These are phyloP conservation scores for Aspergillus chevalieri DNA, from an alignment of 2,329 filamentous ascomycete species.

Conservation along the genomic window DNA sequence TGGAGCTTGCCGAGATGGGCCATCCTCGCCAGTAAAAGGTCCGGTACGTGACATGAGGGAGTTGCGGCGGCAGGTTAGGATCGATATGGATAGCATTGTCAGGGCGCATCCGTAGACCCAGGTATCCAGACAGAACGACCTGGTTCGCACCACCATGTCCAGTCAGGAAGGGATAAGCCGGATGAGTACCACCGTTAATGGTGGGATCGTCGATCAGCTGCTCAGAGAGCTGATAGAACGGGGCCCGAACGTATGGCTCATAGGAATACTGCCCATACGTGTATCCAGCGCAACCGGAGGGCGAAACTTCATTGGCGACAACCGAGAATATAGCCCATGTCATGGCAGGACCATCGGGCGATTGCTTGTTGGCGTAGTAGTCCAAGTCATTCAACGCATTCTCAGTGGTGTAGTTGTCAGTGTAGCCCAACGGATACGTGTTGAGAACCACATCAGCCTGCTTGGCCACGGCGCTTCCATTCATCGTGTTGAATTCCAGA, in stretches of 20 bases:
- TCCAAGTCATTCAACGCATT: slow-evolving; percentile 54
- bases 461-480: slow-evolving; percentile 60
- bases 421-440: slow-evolving; percentile 59
- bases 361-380: slow-evolving; percentile 66
- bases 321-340: slow-evolving; percentile 66
- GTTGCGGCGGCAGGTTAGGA: slow-evolving; percentile 60
- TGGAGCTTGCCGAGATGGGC: slow-evolving; percentile 56
- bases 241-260: slow-evolving; percentile 58
- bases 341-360: slow-evolving; percentile 64
- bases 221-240: slow-evolving; percentile 67
- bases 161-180: slow-evolving; percentile 65
- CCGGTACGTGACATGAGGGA: slow-evolving; percentile 54
- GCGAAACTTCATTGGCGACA: slow-evolving; percentile 59
- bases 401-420: slow-evolving; percentile 46
- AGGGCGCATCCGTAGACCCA: slow-evolving; percentile 57
- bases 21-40: slow-evolving; percentile 63
- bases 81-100: slow-evolving; percentile 56
- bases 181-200: slow-evolving; percentile 60
- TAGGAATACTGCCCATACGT: slow-evolving; percentile 61
- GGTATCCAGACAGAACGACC: slow-evolving; percentile 61
- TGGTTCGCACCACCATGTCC: slow-evolving; percentile 65
- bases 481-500: slow-evolving; percentile 61
- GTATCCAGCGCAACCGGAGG: slow-evolving; percentile 61
- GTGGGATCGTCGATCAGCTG: slow-evolving; percentile 57
- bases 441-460: slow-evolving; percentile 65